Percentiles rank a stretch among this genome's conserved stretches.
These are phyloP conservation scores for Aspergillus sojae DNA, from an alignment of 2,329 filamentous ascomycete genomes.

Conservation along the genomic window DNA sequence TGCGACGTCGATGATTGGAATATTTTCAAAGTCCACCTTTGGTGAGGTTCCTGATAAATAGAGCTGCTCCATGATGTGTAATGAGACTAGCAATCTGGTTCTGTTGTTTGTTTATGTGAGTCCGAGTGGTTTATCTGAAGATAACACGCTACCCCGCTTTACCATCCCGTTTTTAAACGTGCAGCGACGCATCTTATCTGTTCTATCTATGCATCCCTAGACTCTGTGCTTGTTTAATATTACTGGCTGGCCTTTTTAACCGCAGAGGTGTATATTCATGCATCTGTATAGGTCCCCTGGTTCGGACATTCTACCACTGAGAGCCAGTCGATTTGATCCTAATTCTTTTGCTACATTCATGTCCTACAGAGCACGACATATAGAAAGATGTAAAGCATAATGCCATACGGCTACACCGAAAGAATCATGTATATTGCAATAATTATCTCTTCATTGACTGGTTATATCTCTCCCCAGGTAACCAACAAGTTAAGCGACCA, in stretches of 20 bases:
- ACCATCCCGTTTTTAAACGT: not conserved
- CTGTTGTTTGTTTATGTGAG: not conserved
- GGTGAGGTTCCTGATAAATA: not conserved
- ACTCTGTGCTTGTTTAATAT: not conserved
- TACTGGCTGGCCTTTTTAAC: too few species aligned
- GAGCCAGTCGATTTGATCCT: too few species aligned
- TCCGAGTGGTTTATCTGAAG: not conserved
- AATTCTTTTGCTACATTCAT: too few species aligned
- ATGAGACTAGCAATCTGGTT: not conserved
- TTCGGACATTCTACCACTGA: not conserved
- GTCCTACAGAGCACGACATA: too few species aligned
- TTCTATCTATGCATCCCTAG: not conserved
- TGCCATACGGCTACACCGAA: accelerated
- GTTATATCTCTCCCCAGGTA: not conserved
- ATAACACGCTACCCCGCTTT: not conserved
- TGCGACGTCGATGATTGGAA: constrained; percentile 51
- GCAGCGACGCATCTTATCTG: not conserved
- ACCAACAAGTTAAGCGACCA: not conserved
- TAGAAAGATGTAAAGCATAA: too few species aligned
- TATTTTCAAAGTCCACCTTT: constrained; percentile 24
- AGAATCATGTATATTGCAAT: not conserved
- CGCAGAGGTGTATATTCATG: not conserved
- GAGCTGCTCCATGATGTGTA: not conserved
- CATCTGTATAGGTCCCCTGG: not conserved
- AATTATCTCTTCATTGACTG: not conserved